phyloP scores from a whole-genome alignment of 164 flowering plant species.

The Nymphaea thermarum region DNA sequence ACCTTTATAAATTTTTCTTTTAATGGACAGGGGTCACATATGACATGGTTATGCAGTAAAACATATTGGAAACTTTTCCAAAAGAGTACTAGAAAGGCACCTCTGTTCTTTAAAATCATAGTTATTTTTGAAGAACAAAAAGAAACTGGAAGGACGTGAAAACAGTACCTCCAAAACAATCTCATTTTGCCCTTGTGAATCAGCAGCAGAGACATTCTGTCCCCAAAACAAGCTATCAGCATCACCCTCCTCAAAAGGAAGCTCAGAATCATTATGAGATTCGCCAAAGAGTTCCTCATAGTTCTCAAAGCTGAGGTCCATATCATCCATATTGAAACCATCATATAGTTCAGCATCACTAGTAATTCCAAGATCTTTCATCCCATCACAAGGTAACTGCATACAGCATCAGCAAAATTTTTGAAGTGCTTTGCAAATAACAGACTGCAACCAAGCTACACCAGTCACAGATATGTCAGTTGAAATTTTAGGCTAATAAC shows the following conservation, averaged over 20 bases:
- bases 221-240: conserved; percentile 60
- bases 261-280: conserved; percentile 43
- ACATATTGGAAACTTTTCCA: no score
- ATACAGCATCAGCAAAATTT: conserved; percentile 6
- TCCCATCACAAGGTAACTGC: conserved; percentile 34
- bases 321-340: conserved; percentile 63
- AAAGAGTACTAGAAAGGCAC: no score
- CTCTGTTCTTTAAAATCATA: neutral
- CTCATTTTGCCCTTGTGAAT: conserved; percentile 40
- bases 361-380: conserved; percentile 27
- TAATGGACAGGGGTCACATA: no score
- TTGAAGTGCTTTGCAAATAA: neutral
- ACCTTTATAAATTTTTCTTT: no score
- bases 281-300: conserved; percentile 82
- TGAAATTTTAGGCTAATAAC: neutral
- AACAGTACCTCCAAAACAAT: conserved; percentile 38
- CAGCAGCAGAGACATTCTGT: conserved; percentile 41
- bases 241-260: conserved; percentile 64
- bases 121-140: neutral
- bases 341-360: conserved; percentile 50
- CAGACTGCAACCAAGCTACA: neutral
- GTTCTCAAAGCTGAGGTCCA: conserved; percentile 65
- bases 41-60: no score
- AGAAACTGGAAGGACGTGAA: neutral
- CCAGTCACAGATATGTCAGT: neutral